Evolutionary conservation across 2,329 filamentous ascomycete genomes (phyloP), one percentile per base, ranked within the genome.

Genomic region (Myotisia sp.): DNA sequence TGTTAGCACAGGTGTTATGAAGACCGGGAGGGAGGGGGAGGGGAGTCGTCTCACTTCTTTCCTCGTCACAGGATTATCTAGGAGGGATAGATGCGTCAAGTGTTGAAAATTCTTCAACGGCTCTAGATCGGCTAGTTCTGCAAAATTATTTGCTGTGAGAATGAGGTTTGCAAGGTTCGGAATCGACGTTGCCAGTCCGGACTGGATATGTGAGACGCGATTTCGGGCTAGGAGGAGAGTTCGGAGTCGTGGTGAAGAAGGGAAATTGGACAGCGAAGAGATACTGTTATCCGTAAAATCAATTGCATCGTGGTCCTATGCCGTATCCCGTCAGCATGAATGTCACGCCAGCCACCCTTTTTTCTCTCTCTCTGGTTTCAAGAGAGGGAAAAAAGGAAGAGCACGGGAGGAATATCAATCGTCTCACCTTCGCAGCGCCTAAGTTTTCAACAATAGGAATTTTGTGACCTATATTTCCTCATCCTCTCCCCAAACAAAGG

Each of bases 211-310:
- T 38, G 76, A 67, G 52, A 98, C 70, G 47, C 90, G 79, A 62
- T 98, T 98, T 44, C 85, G 77, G 35, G 85, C 85, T 36, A 93
- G 73, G 30, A 98, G 75, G 26, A 98, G 72, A 13, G 84, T 92
- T 47, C 75, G 80, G 49, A 95, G 68, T 47, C 90, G 80, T 29
- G 84, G 86, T 37, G 81, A 87, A 33, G 92, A 74, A 3, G 90
- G 90, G 56, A 98, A 93, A 64, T 94, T 94, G 45, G 77, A 79
- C 43, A 98, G 72, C 32, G 79, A 68, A 48, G 82, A 75, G 52
- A 98, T 87, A 60, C 94, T 86, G 60, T 98, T 98, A 68, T 98
- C 90, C 59, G 90, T 95, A 51, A 98, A 78, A 64, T 98, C 90
- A 68, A 98, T 92, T 45, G 83, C 77, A 66, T 95, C 90, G 71